A percentile compares a stretch with the other conserved stretches of the same genome.
phyloP scores from a whole-genome alignment of 441 rosid species.

The Pelargonium myrrhifolium region DNA sequence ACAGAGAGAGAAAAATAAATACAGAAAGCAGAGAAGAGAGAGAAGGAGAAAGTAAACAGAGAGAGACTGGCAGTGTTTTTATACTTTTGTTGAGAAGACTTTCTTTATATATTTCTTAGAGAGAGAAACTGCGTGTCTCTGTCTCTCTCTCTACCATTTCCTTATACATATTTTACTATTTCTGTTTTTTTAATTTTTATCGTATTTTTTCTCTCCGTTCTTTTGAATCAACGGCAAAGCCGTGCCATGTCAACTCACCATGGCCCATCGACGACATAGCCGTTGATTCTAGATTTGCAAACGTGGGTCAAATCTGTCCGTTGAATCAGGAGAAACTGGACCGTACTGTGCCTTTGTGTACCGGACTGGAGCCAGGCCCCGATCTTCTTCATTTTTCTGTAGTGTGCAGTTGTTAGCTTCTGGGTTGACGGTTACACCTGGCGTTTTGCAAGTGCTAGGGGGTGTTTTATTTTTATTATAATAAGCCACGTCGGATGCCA shows the following conservation, averaged over 20 bases:
- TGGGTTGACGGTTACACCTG: conserved; percentile 38
- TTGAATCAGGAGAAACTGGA: background rate
- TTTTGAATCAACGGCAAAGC: too few relatives aligned
- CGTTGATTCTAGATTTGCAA: too few relatives aligned
- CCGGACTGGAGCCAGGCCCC: background rate
- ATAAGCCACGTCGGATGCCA: conserved; percentile 24
- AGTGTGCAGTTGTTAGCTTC: conserved; percentile 29
- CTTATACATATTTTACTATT: too few relatives aligned
- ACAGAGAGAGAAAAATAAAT: conserved; percentile 12
- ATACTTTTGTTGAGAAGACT: conserved; percentile 12
- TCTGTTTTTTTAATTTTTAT: too few relatives aligned
- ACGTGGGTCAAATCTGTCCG: too few relatives aligned
- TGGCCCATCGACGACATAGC: too few relatives aligned
- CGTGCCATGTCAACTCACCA: too few relatives aligned
- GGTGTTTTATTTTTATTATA: background rate
- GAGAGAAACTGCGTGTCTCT: too few relatives aligned
- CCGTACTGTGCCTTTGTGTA: background rate
- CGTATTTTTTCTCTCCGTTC: too few relatives aligned
- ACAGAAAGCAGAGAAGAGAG: conserved; percentile 3
- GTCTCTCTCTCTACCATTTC: too few relatives aligned
- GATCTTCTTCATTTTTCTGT: conserved; percentile 12
- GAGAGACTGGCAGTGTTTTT: background rate
- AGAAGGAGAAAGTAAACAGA: background rate
- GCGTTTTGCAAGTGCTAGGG: conserved; percentile 14
- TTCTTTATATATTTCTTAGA: too few relatives aligned